Evolutionary conservation across 2,329 filamentous ascomycete species (phyloP).

Genomic region (Malbranchea zuffiana): DNA sequence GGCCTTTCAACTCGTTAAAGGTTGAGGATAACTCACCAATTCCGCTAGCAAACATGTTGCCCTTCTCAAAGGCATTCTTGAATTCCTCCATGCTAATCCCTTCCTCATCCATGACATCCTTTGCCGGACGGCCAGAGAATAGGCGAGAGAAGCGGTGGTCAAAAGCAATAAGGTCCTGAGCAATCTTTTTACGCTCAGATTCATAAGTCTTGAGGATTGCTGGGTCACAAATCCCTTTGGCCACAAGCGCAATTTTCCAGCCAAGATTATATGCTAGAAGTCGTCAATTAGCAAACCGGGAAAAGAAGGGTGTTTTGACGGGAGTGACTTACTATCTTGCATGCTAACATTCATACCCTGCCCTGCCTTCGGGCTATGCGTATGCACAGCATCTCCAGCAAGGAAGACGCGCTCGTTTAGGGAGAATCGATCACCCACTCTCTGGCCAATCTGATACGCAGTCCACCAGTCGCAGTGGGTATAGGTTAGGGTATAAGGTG

Average conservation of each 20-base stretch:
- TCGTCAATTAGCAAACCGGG: no score
- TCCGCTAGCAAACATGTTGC: slow-evolving; percentile 50
- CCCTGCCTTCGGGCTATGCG: slow-evolving; percentile 60
- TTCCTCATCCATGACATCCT: slow-evolving; percentile 49
- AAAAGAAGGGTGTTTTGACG: no score
- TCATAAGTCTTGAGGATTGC: slow-evolving; percentile 34
- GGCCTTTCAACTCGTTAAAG: neutral
- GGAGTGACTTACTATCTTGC: no score
- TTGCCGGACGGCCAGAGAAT: slow-evolving; percentile 41
- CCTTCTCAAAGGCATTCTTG: slow-evolving; percentile 49
- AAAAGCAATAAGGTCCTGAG: slow-evolving; percentile 30
- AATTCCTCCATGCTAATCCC: slow-evolving; percentile 54
- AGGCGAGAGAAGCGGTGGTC: slow-evolving; percentile 32
- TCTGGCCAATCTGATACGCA: slow-evolving; percentile 57
- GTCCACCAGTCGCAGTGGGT: slow-evolving; percentile 49
- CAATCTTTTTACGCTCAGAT: slow-evolving; percentile 27
- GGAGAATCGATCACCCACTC: slow-evolving; percentile 49
- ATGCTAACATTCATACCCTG: slow-evolving; percentile 65
- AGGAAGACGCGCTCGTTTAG: slow-evolving; percentile 61
- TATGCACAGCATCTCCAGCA: slow-evolving; percentile 57
- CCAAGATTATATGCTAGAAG: slow-evolving; percentile 27
- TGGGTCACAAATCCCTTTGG: slow-evolving; percentile 25
- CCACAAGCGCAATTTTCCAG: slow-evolving; percentile 30
- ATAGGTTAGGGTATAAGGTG: slow-evolving; percentile 49
- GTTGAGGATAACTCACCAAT: slow-evolving; percentile 27